Evolutionary conservation across 805 yeast genomes (phyloP).

Genomic region (Debaryomyces prosopidis): DNA sequence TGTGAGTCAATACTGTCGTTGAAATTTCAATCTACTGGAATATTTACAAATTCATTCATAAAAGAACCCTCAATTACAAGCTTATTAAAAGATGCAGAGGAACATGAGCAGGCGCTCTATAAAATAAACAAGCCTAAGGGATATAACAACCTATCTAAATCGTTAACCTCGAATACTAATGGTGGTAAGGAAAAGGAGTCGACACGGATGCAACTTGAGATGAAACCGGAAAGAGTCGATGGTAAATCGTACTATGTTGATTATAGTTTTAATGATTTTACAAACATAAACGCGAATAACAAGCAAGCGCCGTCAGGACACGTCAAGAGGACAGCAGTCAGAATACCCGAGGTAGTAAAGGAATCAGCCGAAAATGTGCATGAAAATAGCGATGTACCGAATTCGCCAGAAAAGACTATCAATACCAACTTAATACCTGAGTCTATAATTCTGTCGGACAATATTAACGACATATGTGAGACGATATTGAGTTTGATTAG

Average conservation of each 20-base stretch:
- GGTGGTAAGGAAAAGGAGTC: neutral
- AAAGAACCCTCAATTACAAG: conserved; percentile 52
- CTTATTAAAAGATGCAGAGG: conserved; percentile 60
- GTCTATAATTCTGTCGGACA: conserved; percentile 9
- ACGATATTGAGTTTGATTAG: conserved; percentile 35
- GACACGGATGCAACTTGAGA: conserved; percentile 10
- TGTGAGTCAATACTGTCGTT: conserved; percentile 42
- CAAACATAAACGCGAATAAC: conserved; percentile 21
- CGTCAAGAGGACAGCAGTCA: conserved; percentile 28
- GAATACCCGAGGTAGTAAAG: conserved; percentile 21
- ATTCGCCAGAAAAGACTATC: neutral
- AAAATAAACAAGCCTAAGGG: conserved; percentile 29
- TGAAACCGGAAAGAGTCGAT: conserved; percentile 49
- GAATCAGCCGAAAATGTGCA: neutral
- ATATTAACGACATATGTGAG: conserved; percentile 46
- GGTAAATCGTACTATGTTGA: conserved; percentile 41
- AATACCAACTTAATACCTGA: conserved; percentile 1
- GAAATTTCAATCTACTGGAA: conserved; percentile 57
- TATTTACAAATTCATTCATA: conserved; percentile 64
- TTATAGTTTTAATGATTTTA: conserved; percentile 30
- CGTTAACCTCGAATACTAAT: neutral
- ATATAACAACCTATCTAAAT: neutral
- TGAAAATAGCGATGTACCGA: neutral
- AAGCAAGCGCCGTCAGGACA: conserved; percentile 16
- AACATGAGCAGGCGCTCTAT: conserved; percentile 52